Base-by-base conservation (phyloP, 2,329 filamentous ascomycete genomes). In the Sporothrix inflata region DNA sequence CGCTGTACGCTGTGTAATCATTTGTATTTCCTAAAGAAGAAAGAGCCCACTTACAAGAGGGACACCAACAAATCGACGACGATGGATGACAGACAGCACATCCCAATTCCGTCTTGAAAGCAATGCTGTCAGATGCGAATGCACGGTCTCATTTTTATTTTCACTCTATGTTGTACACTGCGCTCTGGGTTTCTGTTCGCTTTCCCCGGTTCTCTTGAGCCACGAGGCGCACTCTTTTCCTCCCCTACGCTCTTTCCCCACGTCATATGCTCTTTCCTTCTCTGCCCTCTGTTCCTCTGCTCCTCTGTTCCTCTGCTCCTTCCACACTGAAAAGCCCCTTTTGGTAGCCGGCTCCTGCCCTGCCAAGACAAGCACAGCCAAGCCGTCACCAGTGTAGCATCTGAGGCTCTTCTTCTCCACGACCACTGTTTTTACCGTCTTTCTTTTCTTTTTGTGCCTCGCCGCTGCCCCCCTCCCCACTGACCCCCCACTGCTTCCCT, bases 351-450 rank as follows among this genome's bases (percentile, higher is more conserved):
- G 57, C 57, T 24, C 42, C 45, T 47, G 14, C 42, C 63, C 65
- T 67, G 65, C 9, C 65, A 45, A 51, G 45, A 30, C 27, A 47
- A 47, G 24, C 21, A 51, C 45, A 51, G 65, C 45, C 65, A 49
- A 49, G 45, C 27, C 19, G 45, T 38, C 65, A 34, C 65, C 45
- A 51, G 27, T 67, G 65, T 51, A 67, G 47, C 47, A 68, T 68
- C 47, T 53, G 65, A 38, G 65, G 65, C 47, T 53, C 65, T 40
- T 55, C n/a, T 34, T 38, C 47, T 24, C 16, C n/a, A n/a, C 24
- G 19, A 16, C 24, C 30, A 5, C 45, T 47, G 19, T 40, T 21
- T 34, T 16, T 38, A 4, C 19, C 47, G 11, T 53, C 8, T 27
- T 5, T 40, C 14, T 53, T 19, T 19, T 19, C 47, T 9, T 40